phyloP scores from a whole-genome alignment of 164 flowering plant species.

The Berberis thunbergii region DNA sequence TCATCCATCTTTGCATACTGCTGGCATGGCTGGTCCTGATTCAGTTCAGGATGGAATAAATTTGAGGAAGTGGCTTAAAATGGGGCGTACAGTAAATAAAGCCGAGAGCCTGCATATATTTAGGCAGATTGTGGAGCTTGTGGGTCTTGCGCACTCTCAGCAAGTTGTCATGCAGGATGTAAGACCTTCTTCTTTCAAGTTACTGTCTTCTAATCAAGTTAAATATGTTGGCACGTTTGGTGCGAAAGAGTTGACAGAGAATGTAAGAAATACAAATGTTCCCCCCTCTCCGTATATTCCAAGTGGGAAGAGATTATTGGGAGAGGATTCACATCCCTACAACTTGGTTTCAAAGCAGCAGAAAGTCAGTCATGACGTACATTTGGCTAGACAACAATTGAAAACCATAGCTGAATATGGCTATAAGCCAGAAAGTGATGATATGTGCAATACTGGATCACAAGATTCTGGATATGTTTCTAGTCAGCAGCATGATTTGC shows the following conservation, averaged over 20 bases:
- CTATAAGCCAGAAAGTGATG: slow-evolving; percentile 17
- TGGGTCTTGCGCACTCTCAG: slow-evolving; percentile 54
- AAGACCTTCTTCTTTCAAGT: slow-evolving; percentile 61
- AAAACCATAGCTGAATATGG: slow-evolving; percentile 25
- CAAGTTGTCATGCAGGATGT: slow-evolving; percentile 50
- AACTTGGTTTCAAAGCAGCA: slow-evolving; percentile 36
- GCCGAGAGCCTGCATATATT: slow-evolving; percentile 49
- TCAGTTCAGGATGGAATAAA: slow-evolving; percentile 31
- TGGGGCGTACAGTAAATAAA: slow-evolving; percentile 38
- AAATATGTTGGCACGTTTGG: slow-evolving; percentile 42
- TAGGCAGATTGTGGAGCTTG: slow-evolving; percentile 58
- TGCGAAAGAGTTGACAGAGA: slow-evolving; percentile 18
- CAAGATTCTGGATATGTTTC: slow-evolving; percentile 17
- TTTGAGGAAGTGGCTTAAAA: slow-evolving; percentile 65
- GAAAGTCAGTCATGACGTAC: slow-evolving; percentile 25
- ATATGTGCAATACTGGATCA: slow-evolving; percentile 4
- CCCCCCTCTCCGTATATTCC: slow-evolving; percentile 3
- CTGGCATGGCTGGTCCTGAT: slow-evolving; percentile 12
- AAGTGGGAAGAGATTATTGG: slow-evolving; percentile 31
- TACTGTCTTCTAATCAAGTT: slow-evolving; percentile 47
- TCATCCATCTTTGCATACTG: slow-evolving; percentile 13
- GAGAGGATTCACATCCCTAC: slow-evolving; percentile 16
- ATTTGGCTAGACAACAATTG: slow-evolving; percentile 20
- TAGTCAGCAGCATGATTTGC: slow-evolving; percentile 6
- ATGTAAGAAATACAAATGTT: slow-evolving; percentile 17